phyloP scores from a whole-genome alignment of 805 yeast genomes.

The Candida insectalens region DNA sequence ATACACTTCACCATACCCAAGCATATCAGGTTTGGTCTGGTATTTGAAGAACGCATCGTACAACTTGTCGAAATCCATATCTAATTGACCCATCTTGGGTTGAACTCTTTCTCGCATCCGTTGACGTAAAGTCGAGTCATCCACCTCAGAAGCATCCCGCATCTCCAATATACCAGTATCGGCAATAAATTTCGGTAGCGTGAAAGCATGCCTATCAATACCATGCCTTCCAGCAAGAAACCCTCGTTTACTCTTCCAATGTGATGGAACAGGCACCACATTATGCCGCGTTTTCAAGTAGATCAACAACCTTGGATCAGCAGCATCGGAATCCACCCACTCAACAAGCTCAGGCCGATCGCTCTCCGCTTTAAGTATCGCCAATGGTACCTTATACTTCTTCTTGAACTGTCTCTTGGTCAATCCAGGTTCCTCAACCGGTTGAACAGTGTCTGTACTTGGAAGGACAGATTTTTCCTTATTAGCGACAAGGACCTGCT shows the following conservation, averaged over 20 bases:
- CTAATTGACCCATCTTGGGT: conserved; percentile 79
- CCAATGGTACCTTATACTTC: conserved; percentile 50
- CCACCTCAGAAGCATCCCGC: conserved; percentile 49
- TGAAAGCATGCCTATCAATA: conserved; percentile 59
- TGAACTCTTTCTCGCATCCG: conserved; percentile 76
- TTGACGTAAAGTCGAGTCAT: conserved; percentile 49
- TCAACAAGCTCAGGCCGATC: conserved; percentile 66
- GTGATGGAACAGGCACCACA: conserved; percentile 66
- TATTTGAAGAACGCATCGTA: conserved; percentile 81
- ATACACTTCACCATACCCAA: conserved; percentile 66
- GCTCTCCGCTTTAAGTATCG: conserved; percentile 53
- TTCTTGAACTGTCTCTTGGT: conserved; percentile 44
- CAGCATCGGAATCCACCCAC: conserved; percentile 81
- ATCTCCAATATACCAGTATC: conserved; percentile 83
- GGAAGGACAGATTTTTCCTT: too few species aligned
- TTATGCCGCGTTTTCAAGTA: conserved; percentile 57
- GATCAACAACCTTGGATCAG: conserved; percentile 61
- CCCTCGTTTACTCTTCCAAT: conserved; percentile 78
- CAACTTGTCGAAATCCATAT: conserved; percentile 73
- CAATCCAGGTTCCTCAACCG: conserved; percentile 12
- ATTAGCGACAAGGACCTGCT: too few species aligned
- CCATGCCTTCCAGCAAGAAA: conserved; percentile 61
- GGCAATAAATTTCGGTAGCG: conserved; percentile 65
- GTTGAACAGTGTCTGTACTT: too few species aligned
- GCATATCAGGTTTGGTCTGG: conserved; percentile 65